Conservation (phyloP, 495 filamentous ascomycete genomes). For the Alectoria sarmentosa region DNA sequence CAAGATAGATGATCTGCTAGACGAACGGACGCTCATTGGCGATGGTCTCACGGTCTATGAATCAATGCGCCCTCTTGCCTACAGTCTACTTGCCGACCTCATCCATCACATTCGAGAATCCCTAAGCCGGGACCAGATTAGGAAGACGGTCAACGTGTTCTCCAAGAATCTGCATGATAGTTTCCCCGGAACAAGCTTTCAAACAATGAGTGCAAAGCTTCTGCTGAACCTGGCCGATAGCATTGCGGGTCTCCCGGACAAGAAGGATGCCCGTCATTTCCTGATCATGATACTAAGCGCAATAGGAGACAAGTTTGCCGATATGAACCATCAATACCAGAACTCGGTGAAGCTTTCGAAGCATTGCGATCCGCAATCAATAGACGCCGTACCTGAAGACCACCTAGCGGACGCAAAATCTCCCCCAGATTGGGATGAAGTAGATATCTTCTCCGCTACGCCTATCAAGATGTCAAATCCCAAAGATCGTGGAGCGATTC, state of each 20-base stretch:
- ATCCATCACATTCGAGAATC: conserved; percentile 94
- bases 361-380: conserved; percentile 54
- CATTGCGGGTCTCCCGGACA: conserved; percentile 85
- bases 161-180: conserved; percentile 93
- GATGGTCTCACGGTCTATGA: conserved; percentile 96
- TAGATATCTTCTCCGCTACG: conserved; percentile 92
- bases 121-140: conserved; percentile 78
- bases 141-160: conserved; percentile 92
- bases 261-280: conserved; percentile 89
- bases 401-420: conserved; percentile 74
- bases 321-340: conserved; percentile 92
- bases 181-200: conserved; percentile 96
- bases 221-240: conserved; percentile 96
- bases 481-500: conserved; percentile 82
- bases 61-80: conserved; percentile 89
- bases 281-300: conserved; percentile 96
- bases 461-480: conserved; percentile 95
- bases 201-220: conserved; percentile 98
- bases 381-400: conserved; percentile 65
- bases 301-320: conserved; percentile 95
- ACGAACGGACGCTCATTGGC: conserved; percentile 87
- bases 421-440: conserved; percentile 91
- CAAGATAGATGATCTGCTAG: conserved; percentile 91
- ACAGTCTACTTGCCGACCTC: conserved; percentile 96
- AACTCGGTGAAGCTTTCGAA: conserved; percentile 91